Base-by-base conservation (phyloP, 1,284 basidiomycete species). In the Earliella scabrosa region DNA sequence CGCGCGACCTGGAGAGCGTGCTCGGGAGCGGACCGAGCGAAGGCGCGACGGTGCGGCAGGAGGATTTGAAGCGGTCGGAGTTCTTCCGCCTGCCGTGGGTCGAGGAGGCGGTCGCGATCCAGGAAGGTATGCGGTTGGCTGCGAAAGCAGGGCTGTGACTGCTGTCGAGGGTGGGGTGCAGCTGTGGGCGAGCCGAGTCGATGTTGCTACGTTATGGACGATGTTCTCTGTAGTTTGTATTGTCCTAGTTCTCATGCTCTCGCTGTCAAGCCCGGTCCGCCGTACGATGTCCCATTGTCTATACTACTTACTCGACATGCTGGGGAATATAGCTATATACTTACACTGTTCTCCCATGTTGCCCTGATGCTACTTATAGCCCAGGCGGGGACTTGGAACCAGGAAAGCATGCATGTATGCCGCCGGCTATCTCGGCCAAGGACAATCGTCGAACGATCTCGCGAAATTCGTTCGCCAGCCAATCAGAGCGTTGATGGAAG, bases 61-160 rank as follows among this genome's bases (percentile, higher is more conserved):
- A 97, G 65, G 95, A 97, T 71, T 75, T 97, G 56, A 83, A 90
- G 60, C 76, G 93, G 45, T 93, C 92, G 64, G 94, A 97, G 69
- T 91, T 94, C 72, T 98, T 97, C 81, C 80, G 82, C 54, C 77
- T 96, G 63, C 90, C 92, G 4, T 97, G 95, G 95, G 92, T 92
- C 4, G 88, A 92, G 66, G 91, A 84, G 65, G 82, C 81, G 13
- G 81, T 85, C 29, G 80, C 80, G 2, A 74, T 85, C 29, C 80
- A 83, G 62, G 83, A 85, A 54, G 82, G 82, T 0, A 70, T 82
- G 67, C 74, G 82, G 27, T 50, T 81, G 61, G 78, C 79, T 14
- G 39, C 39, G 39, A 41, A 41, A 18, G 39, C 39, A 8, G 39
- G 39, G 20, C 4, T 41, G 8, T 41, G 39, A 41, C 7, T n/a